Evolutionary conservation across 225 moss, liverwort and hornwort species (phyloP), one percentile per base, ranked within the genome.

Genomic region (Pseudisothecium myosuroides): DNA sequence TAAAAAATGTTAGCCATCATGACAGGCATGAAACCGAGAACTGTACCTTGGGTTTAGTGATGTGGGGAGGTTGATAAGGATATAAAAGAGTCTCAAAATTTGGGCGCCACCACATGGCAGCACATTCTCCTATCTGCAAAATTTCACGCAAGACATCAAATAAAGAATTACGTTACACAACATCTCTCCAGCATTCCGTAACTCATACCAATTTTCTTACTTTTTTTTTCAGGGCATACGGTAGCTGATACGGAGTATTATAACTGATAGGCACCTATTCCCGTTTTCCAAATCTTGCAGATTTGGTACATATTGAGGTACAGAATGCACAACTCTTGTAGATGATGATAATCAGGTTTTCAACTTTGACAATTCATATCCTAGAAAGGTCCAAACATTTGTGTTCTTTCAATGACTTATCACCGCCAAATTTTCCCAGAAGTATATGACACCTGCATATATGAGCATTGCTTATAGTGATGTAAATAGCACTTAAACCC

Each of bases 31-130:
- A 87, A 90, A 86, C 65, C 47, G 15, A 83, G 56, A 80, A 85
- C 58, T 37, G 73, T 77, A 97, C 98, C 98, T 99, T 99, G 27
- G 98, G 98, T 88, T 99, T 99, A 49, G 98, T 99, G 83, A 99
- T 99, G 89, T 99, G 98, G 64, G 98, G 98, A 91, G 98, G 98
- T 89, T 96, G 97, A 89, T 99, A 99, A 26, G 98, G 98, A 86
- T 99, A 99, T 80, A 99, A 90, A 88, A 99, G 90, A 36, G 98
- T 99, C 93, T 99, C 98, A 94, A 99, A 99, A 91, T 99, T 99
- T 77, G 98, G 98, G 79, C 98, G 95, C 98, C 98, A 99, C 98
- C 98, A 99, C 86, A 99, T 95, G 58, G 97, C 98, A 88, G 98
- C 98, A 92, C 98, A 99, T 92, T 99, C 98, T 74, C 98, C 98